These are phyloP conservation scores for Diaporthe citriasiana DNA, from an alignment of 2,329 filamentous ascomycete genomes.

Conservation along the genomic window DNA sequence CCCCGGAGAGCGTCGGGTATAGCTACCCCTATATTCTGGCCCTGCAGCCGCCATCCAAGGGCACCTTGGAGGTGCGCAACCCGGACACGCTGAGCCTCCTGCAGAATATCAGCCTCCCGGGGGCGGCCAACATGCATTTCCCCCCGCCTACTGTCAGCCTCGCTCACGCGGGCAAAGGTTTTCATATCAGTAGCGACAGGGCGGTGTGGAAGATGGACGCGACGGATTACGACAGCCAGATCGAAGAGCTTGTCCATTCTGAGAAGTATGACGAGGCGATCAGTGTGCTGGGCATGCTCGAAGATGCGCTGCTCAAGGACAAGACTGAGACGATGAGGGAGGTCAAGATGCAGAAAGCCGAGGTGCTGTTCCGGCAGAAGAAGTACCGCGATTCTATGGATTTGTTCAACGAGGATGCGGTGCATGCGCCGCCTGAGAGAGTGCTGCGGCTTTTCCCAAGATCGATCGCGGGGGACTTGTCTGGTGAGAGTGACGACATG, in stretches of 20 bases:
- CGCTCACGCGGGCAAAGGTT: slow-evolving; percentile 96
- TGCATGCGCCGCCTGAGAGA: slow-evolving; percentile 88
- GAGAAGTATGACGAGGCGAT: slow-evolving; percentile 90
- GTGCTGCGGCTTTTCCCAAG: slow-evolving; percentile 89
- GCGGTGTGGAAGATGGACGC: slow-evolving; percentile 97
- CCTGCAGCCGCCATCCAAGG: slow-evolving; percentile 85
- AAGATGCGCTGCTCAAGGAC: slow-evolving; percentile 88
- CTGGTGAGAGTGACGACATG: slow-evolving; percentile 60
- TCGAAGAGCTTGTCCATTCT: slow-evolving; percentile 82
- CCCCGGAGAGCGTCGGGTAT: slow-evolving; percentile 93
- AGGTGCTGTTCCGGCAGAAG: slow-evolving; percentile 83
- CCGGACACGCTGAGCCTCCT: slow-evolving; percentile 91
- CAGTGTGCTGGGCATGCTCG: slow-evolving; percentile 88
- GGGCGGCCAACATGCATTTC: slow-evolving; percentile 88
- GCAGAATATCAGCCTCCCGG: slow-evolving; percentile 86
- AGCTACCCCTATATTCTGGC: slow-evolving; percentile 96
- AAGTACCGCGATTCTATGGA: slow-evolving; percentile 91
- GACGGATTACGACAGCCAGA: slow-evolving; percentile 90
- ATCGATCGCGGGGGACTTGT: slow-evolving; percentile 85
- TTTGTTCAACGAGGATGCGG: slow-evolving; percentile 85
- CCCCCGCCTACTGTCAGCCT: slow-evolving; percentile 93
- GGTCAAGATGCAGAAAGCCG: slow-evolving; percentile 92
- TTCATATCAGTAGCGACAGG: slow-evolving; percentile 91
- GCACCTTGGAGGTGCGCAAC: slow-evolving; percentile 90
- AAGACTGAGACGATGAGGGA: slow-evolving; percentile 86